These are phyloP conservation scores for Jackrogersella minutella DNA, from an alignment of 495 filamentous ascomycete species.

Conservation along the genomic window DNA sequence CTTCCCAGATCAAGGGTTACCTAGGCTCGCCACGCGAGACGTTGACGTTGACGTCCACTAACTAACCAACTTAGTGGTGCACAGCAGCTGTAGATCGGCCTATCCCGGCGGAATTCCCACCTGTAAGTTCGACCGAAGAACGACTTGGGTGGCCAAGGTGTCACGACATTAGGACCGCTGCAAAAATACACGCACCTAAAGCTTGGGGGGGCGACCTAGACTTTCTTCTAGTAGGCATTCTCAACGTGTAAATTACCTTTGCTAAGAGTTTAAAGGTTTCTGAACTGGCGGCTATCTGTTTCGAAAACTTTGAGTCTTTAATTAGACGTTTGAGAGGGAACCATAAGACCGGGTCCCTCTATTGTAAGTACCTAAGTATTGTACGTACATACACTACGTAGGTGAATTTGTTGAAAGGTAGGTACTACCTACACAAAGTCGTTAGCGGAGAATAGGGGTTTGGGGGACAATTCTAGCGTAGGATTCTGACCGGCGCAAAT, in stretches of 20 bases:
- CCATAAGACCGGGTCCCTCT: neutral
- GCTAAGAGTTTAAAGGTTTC: neutral
- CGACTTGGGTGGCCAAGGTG: neutral
- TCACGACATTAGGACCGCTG: slow-evolving; percentile 7
- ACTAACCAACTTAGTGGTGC: slow-evolving; percentile 10
- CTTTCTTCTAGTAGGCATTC: neutral
- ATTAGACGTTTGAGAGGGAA: neutral
- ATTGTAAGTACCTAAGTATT: no score
- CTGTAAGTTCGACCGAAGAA: slow-evolving; percentile 19
- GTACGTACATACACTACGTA: neutral
- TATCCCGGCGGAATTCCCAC: slow-evolving; percentile 16
- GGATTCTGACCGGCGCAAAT: slow-evolving; percentile 30
- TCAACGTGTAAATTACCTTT: neutral
- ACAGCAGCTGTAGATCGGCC: neutral
- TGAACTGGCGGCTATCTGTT: no score
- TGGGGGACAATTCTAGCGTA: slow-evolving; percentile 31
- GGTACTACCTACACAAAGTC: neutral
- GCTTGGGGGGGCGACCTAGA: slow-evolving; percentile 20
- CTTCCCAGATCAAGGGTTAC: neutral
- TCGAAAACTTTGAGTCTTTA: neutral
- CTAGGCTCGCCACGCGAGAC: neutral
- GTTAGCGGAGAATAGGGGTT: slow-evolving; percentile 18
- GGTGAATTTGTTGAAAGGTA: slow-evolving; percentile 1
- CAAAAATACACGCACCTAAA: neutral
- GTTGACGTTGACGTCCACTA: slow-evolving; percentile 8